These are phyloP conservation scores for Mycena venus DNA, from an alignment of 768 basidiomycete genomes.

Conservation along the genomic window DNA sequence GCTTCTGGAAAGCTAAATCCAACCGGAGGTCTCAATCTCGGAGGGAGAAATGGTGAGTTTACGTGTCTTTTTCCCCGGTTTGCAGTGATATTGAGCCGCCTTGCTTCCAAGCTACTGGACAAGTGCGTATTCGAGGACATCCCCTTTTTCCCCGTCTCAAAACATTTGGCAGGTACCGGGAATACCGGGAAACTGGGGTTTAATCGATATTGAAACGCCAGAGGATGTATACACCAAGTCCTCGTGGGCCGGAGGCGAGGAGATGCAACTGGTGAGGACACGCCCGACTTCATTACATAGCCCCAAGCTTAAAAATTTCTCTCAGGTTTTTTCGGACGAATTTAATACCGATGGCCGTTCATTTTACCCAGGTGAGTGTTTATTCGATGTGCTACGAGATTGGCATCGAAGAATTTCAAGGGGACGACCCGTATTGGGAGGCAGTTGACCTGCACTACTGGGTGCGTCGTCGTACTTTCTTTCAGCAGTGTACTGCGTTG, in stretches of 20 bases:
- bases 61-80: background rate
- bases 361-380: constrained; percentile 60
- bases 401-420: background rate
- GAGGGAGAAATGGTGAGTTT: constrained; percentile 53
- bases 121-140: constrained; percentile 41
- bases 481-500: background rate
- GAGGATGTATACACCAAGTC: constrained; percentile 47
- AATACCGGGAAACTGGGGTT: constrained; percentile 57
- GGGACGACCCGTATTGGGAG: constrained; percentile 27
- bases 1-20: constrained; percentile 41
- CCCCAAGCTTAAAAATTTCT: background rate
- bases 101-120: constrained; percentile 18
- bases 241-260: constrained; percentile 58
- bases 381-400: background rate
- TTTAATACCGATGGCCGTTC: constrained; percentile 72
- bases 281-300: background rate
- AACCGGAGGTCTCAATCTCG: constrained; percentile 57
- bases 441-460: constrained; percentile 22
- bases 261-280: constrained; percentile 60
- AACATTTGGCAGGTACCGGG: constrained; percentile 19
- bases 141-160: constrained; percentile 46
- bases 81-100: background rate
- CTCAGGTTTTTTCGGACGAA: constrained; percentile 68
- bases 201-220: constrained; percentile 73
- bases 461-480: background rate